Conservation (phyloP, 2,329 filamentous ascomycete species). For the Anthostomella pinea region DNA sequence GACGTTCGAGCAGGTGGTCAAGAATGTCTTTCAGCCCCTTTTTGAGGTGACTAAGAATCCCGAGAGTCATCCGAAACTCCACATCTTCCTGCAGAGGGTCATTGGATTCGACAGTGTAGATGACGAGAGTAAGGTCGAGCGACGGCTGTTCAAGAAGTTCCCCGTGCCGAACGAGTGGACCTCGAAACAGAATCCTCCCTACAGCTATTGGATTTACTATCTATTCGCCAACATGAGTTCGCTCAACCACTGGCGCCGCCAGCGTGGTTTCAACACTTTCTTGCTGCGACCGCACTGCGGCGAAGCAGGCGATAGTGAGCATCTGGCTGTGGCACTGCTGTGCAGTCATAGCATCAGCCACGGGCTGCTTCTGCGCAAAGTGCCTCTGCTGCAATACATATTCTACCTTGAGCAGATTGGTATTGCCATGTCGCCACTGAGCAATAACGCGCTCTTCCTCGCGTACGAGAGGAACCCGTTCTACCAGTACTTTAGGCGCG, state of each 20-base stretch:
- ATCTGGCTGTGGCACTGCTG: slow-evolving; percentile 84
- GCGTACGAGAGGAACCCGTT: slow-evolving; percentile 97
- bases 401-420: slow-evolving; percentile 98
- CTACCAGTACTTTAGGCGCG: slow-evolving; percentile 90
- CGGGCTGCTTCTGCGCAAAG: slow-evolving; percentile 86
- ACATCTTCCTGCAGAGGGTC: slow-evolving; percentile 90
- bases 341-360: slow-evolving; percentile 98
- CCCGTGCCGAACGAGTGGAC: slow-evolving; percentile 86
- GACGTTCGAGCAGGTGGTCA: slow-evolving; percentile 84
- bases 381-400: slow-evolving; percentile 90
- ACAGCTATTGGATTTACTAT: slow-evolving; percentile 99
- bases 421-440: slow-evolving; percentile 98
- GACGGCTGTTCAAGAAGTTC: slow-evolving; percentile 92
- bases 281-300: slow-evolving; percentile 90
- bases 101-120: slow-evolving; percentile 98
- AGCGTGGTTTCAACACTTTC: slow-evolving; percentile 94
- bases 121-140: slow-evolving; percentile 95
- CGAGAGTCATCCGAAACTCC: slow-evolving; percentile 82
- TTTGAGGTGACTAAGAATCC: slow-evolving; percentile 94
- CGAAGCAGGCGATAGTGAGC: slow-evolving; percentile 94
- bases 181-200: slow-evolving; percentile 92
- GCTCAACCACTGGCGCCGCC: slow-evolving; percentile 86
- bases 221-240: slow-evolving; percentile 92
- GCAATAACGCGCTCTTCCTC: slow-evolving; percentile 94
- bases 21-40: slow-evolving; percentile 87